These are phyloP conservation scores for Neopestalotiopsis sp. DNA, from an alignment of 2,329 filamentous ascomycete genomes.

Conservation along the genomic window DNA sequence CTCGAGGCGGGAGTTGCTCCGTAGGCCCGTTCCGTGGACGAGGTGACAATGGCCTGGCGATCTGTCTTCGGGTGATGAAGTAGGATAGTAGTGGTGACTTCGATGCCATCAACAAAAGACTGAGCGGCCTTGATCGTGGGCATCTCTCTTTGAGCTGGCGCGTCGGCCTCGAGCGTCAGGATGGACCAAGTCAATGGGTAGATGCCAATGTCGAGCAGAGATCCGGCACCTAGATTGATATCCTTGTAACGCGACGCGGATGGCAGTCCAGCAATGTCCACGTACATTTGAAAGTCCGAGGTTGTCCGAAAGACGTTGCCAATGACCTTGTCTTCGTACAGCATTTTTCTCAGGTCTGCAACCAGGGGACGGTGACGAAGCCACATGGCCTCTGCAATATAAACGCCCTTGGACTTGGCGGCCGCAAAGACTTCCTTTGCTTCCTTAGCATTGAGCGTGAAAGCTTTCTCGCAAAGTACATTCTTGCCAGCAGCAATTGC, in stretches of 20 bases:
- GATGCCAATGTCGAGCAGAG: constrained; percentile 49
- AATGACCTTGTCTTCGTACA: constrained; percentile 45
- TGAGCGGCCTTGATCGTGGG: constrained; percentile 43
- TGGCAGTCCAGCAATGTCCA: constrained; percentile 37
- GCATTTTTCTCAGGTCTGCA: constrained; percentile 35
- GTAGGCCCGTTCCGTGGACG: constrained; percentile 36
- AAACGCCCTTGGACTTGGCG: constrained; percentile 44
- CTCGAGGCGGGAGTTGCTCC: constrained; percentile 16
- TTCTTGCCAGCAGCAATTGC: constrained; percentile 48
- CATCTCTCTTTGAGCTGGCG: constrained; percentile 30
- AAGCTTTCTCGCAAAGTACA: constrained; percentile 51
- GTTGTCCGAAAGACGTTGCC: constrained; percentile 44
- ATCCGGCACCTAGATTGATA: constrained; percentile 45
- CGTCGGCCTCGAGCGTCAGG: constrained; percentile 36
- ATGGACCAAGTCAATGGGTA: constrained; percentile 48
- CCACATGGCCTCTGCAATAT: constrained; percentile 53
- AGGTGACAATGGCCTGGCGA: constrained; percentile 47
- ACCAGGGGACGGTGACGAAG: constrained; percentile 47
- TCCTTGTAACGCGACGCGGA: constrained; percentile 41
- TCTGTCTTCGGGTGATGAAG: constrained; percentile 43
- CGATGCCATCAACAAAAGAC: constrained; percentile 39
- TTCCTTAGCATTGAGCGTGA: constrained; percentile 45
- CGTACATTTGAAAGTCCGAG: constrained; percentile 45
- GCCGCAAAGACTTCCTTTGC: constrained; percentile 44
- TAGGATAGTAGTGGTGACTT: constrained; percentile 41